These are phyloP conservation scores for Colletotrichum costaricense DNA, from an alignment of 2,329 filamentous ascomycete species.

Conservation along the genomic window DNA sequence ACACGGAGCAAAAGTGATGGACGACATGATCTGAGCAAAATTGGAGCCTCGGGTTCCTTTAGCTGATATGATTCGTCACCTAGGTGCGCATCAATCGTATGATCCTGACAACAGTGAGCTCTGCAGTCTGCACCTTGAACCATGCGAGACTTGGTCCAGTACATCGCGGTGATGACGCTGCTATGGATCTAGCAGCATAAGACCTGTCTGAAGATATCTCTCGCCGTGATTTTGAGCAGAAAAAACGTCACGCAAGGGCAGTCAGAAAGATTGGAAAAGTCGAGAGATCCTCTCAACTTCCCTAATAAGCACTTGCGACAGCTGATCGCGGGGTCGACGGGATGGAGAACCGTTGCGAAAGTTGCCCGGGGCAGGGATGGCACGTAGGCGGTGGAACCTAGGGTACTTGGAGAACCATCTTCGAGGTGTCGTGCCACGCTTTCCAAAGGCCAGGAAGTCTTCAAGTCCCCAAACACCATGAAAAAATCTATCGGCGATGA, in stretches of 20 bases:
- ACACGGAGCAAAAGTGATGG: neutral
- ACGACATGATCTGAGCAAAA: slow-evolving; percentile 11
- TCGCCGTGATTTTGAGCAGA: neutral
- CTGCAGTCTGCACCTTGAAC: neutral
- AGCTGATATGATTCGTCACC: neutral
- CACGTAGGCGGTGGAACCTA: neutral
- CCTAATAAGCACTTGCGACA: neutral
- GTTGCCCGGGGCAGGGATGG: neutral
- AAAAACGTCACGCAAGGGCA: neutral
- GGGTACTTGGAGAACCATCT: neutral
- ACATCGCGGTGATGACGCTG: neutral
- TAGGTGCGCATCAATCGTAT: neutral
- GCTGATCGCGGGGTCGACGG: neutral
- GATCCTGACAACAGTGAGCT: neutral
- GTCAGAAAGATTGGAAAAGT: neutral
- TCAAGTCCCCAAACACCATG: neutral
- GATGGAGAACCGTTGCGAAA: neutral
- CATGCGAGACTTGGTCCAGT: neutral
- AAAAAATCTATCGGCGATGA: neutral
- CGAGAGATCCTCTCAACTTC: neutral
- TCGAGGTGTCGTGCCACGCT: neutral
- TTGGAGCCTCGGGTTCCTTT: neutral
- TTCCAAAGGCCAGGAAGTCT: neutral
- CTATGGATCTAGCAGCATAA: neutral
- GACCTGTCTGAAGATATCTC: neutral